Evolutionary conservation across 148 eudicot species (phyloP).

Genomic region (Pouteria glomerata): DNA sequence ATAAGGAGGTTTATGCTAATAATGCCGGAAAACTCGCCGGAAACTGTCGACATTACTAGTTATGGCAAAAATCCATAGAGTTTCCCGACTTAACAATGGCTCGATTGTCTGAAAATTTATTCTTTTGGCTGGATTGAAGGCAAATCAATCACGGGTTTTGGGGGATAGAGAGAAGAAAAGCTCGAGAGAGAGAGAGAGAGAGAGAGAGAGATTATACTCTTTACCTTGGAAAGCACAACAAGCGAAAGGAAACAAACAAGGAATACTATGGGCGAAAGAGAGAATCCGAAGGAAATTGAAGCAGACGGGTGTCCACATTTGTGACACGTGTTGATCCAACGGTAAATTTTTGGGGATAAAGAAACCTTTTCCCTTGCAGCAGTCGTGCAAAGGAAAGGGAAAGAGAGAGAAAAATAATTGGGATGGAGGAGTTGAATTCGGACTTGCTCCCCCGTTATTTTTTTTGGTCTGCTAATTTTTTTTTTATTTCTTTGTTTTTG

Average conservation of each 20-base stretch:
- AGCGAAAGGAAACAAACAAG: not conserved
- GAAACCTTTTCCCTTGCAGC: not conserved
- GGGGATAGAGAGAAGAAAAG: conserved; percentile 9
- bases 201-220: not conserved
- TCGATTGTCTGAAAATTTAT: not conserved
- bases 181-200: not conserved
- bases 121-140: not conserved
- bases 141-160: not conserved
- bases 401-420: no score
- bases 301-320: conserved; percentile 27
- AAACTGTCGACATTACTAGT: conserved; percentile 20
- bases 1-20: not conserved
- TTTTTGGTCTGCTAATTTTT: no score
- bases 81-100: no score
- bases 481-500: no score
- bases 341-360: conserved; percentile 37
- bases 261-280: conserved; percentile 7
- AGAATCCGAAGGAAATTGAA: conserved; percentile 30
- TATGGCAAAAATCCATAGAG: conserved; percentile 7
- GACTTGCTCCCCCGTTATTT: no score
- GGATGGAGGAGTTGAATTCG: no score
- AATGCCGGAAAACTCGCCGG: conserved; percentile 9
- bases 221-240: not conserved
- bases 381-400: no score
- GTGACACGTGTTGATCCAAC: conserved; percentile 45